phyloP scores from a whole-genome alignment of 768 basidiomycete species.

The Russula griseocarnosa region DNA sequence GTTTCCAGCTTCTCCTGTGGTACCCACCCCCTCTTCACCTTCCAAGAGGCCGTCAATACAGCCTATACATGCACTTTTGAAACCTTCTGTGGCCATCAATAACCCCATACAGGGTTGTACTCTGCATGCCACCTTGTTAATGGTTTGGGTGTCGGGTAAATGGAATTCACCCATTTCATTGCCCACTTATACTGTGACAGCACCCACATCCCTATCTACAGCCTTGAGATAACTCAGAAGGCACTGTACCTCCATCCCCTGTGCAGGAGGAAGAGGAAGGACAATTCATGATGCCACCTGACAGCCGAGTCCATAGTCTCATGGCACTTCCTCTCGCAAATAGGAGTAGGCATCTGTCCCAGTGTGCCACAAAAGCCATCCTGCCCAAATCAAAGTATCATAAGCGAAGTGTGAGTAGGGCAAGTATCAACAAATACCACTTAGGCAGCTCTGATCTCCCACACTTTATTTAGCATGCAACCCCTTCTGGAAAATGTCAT shows the following conservation, averaged over 20 bases:
- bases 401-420: slow-evolving; percentile 71
- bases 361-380: too few relatives aligned
- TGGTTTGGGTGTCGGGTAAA: slow-evolving; percentile 14
- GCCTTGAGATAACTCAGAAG: too few relatives aligned
- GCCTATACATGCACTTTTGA: too few relatives aligned
- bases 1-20: neutral
- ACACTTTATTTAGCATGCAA: slow-evolving; percentile 58
- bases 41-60: too few relatives aligned
- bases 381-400: slow-evolving; percentile 77
- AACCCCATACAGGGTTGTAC: slow-evolving; percentile 13
- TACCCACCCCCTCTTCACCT: neutral
- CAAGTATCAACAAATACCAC: slow-evolving; percentile 20
- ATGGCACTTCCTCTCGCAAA: too few relatives aligned
- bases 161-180: slow-evolving; percentile 16
- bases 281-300: too few relatives aligned
- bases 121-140: slow-evolving; percentile 12
- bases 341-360: too few relatives aligned
- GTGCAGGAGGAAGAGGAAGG: too few relatives aligned
- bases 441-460: slow-evolving; percentile 29
- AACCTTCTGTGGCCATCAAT: neutral
- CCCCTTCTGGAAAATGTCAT: slow-evolving; percentile 82
- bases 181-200: slow-evolving; percentile 14
- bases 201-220: slow-evolving; percentile 15
- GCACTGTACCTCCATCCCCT: too few relatives aligned
- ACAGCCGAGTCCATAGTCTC: too few relatives aligned